Evolutionary conservation across 176 grass and related monocot genomes (phyloP), one percentile per base, ranked within the genome.

Genomic region (Themeda triandra): DNA sequence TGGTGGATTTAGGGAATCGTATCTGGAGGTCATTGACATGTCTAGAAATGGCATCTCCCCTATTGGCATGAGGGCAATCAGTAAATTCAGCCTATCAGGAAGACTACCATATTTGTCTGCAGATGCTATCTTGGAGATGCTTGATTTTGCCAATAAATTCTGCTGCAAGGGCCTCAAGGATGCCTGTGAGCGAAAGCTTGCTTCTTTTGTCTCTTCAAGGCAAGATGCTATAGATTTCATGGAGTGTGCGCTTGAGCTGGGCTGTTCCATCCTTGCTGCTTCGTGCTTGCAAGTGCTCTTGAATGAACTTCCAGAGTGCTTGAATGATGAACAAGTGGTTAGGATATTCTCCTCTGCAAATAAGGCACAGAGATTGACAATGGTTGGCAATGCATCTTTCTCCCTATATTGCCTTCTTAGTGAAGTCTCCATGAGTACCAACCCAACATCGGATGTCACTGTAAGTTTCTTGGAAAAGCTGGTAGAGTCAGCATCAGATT

Each of bases 211-310:
- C 73, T 95, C 81, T 79, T 91, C 96, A 8, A 90, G 87, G 82
- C 96, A 99, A 80, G 96, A 99, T 92, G 96, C 96, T 82, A 48
- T 94, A 79, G 97, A 99, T 31, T 95, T 92, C 86, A 96, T 99
- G 93, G 97, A 99, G 71, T 94, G 91, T 76, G 93, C 97, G 80
- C 77, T 99, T 80, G 97, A 99, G 89, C 77, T 96, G 66, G 76
- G 74, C 29, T 92, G 91, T 89, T 92, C 93, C 67, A 87, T 96
- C 41, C 92, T 99, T 78, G 97, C 93, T 13, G 91, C 93, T 41
- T 91, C 97, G 58, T 99, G 97, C 87, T 87, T 99, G 84, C 91
- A 99, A 41, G 89, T 96, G 13, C 80, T 99, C 74, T 69, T 99
- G 83, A 85, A 90, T 84, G 91, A 92, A 36, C 92, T 99, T 90